A percentile compares a stretch with the other conserved stretches of the same genome.
These are phyloP conservation scores for Leccinum brunneo-olivaceum DNA, from an alignment of 1,284 basidiomycete genomes.

Conservation along the genomic window DNA sequence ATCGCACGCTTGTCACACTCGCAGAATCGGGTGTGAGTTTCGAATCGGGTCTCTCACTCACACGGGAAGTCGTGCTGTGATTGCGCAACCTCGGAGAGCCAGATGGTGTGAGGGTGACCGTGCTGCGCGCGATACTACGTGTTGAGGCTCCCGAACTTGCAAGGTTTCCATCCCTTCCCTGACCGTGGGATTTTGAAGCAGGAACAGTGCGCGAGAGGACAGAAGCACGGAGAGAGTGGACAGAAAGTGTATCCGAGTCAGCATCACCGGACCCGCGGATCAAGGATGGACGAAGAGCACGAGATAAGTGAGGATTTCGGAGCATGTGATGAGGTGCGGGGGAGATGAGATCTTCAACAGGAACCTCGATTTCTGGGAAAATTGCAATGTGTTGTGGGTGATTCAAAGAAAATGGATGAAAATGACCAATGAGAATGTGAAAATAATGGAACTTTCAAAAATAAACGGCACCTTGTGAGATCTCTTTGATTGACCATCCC, in stretches of 20 bases:
- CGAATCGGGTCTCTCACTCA: conserved; percentile 50
- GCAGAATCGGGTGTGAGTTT: conserved; percentile 49
- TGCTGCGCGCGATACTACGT: conserved; percentile 41
- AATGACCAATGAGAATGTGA: neutral
- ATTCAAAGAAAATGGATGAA: neutral
- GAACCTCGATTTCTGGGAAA: conserved; percentile 67
- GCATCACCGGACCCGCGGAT: conserved; percentile 27
- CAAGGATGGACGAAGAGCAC: conserved; percentile 27
- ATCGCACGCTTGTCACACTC: conserved; percentile 20
- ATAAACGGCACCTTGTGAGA: conserved; percentile 61
- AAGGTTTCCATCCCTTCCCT: conserved; percentile 22
- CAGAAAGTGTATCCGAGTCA: conserved; percentile 40
- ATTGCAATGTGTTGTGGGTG: neutral
- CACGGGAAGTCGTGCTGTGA: conserved; percentile 22
- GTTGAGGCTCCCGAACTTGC: conserved; percentile 33
- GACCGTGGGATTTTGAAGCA: conserved; percentile 21
- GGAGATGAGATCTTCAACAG: conserved; percentile 63
- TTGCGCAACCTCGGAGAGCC: conserved; percentile 24
- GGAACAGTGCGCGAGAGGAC: conserved; percentile 46
- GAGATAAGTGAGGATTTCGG: conserved; percentile 26
- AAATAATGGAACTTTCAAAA: neutral
- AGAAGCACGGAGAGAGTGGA: conserved; percentile 52
- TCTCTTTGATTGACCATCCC: conserved; percentile 83
- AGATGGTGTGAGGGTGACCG: conserved; percentile 29
- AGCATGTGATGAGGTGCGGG: conserved; percentile 27